A percentile compares a stretch with the other conserved stretches of the same genome.
phyloP scores from a whole-genome alignment of 495 filamentous ascomycete genomes.

The Podospora comata region DNA sequence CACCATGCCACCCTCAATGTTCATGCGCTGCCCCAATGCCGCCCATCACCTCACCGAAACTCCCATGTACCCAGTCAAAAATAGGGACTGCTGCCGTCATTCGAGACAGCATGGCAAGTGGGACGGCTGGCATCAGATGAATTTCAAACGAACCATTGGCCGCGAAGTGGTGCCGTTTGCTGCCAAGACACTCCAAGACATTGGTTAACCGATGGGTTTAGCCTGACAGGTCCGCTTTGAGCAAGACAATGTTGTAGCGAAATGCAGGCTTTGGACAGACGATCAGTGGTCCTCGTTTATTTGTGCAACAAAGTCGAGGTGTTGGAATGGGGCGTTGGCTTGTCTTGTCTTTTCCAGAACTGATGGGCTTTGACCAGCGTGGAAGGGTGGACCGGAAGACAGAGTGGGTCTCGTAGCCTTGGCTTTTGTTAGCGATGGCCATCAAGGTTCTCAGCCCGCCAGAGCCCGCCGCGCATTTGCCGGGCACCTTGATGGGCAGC shows the following conservation, averaged over 20 bases:
- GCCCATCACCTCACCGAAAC: background rate
- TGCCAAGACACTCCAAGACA: slow-evolving; percentile 12
- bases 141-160: background rate
- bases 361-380: background rate
- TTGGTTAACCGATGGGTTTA: slow-evolving; percentile 11
- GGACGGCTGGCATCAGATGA: background rate
- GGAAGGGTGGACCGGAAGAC: background rate
- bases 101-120: background rate
- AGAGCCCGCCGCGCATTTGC: background rate
- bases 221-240: background rate
- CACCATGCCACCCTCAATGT: background rate
- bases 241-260: background rate
- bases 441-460: slow-evolving; percentile 10
- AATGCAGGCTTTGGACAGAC: background rate
- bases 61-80: slow-evolving; percentile 5
- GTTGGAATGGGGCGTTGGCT: background rate
- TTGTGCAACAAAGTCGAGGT: background rate
- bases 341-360: background rate
- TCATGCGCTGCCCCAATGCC: background rate
- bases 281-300: background rate
- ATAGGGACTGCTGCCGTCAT: background rate
- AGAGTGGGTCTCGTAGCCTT: background rate
- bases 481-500: background rate
- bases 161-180: slow-evolving; percentile 1
- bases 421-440: slow-evolving; percentile 8